Percentiles rank a stretch among this genome's conserved stretches.
Conservation (phyloP, 176 grass and related monocot genomes). For the Oryza longistaminata region DNA sequence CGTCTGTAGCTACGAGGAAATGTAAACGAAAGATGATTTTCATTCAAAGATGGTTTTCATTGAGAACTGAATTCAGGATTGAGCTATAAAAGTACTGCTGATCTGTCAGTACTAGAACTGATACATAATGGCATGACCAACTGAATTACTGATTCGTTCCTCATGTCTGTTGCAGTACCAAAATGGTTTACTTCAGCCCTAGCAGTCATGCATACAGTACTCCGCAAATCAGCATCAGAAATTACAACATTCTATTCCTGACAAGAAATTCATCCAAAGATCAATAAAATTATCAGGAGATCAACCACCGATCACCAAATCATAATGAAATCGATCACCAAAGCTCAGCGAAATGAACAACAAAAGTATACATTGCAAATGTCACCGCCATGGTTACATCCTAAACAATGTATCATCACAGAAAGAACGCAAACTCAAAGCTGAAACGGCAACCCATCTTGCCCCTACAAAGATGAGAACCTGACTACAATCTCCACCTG, state of each 20-base stretch:
- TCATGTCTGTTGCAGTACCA: neutral
- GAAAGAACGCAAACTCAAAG: slow-evolving; percentile 25
- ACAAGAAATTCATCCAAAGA: neutral
- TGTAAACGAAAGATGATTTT: no score
- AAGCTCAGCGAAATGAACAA: slow-evolving; percentile 6
- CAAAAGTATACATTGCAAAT: slow-evolving; percentile 49
- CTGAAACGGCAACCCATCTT: slow-evolving; percentile 66
- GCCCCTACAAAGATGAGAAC: slow-evolving; percentile 29
- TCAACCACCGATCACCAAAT: neutral
- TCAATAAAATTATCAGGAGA: neutral
- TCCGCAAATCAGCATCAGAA: neutral
- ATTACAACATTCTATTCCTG: neutral
- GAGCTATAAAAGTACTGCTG: no score
- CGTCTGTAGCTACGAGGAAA: neutral
- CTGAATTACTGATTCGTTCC: neutral
- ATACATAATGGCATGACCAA: no score
- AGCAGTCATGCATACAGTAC: neutral
- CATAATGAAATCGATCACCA: neutral
- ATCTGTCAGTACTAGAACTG: neutral
- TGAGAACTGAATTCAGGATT: no score
- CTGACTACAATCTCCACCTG: neutral
- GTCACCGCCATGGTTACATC: slow-evolving; percentile 42
- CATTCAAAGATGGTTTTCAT: no score
- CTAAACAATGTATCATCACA: slow-evolving; percentile 47
- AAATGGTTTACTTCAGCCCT: neutral